These are phyloP conservation scores for Bathelium albidoporum DNA, from an alignment of 495 filamentous ascomycete species.

Conservation along the genomic window DNA sequence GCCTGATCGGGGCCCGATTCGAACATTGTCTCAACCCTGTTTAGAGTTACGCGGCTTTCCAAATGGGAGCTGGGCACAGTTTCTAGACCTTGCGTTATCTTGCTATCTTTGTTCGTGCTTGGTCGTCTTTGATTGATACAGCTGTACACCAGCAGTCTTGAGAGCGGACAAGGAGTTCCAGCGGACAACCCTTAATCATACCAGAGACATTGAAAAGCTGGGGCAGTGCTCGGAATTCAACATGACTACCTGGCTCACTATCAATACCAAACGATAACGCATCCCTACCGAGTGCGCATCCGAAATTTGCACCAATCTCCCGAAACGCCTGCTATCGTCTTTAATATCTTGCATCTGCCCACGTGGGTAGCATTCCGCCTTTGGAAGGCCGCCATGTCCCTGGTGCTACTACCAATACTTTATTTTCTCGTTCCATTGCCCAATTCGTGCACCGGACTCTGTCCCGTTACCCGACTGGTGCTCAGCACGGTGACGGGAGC, in stretches of 20 bases:
- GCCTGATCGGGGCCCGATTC: background rate
- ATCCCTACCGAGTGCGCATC: background rate
- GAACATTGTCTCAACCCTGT: background rate
- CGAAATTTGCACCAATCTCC: slow-evolving; percentile 3
- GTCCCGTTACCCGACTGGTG: background rate
- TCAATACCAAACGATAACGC: background rate
- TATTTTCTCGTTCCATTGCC: background rate
- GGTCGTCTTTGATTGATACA: too few species aligned
- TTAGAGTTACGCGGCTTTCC: background rate
- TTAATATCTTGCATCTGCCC: background rate
- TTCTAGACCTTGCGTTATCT: background rate
- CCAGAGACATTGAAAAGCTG: background rate
- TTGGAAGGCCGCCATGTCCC: background rate
- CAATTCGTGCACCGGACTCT: background rate
- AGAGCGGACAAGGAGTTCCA: too few species aligned
- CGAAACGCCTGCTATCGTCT: background rate
- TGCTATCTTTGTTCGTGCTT: too few species aligned
- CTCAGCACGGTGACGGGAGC: background rate
- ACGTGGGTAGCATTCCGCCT: background rate
- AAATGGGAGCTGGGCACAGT: background rate
- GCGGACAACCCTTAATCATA: background rate
- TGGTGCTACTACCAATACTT: background rate
- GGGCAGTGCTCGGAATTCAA: background rate
- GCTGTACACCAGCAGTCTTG: too few species aligned
- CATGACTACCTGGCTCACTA: background rate